phyloP scores from a whole-genome alignment of 192 early-diverging fungal species.

The Backusella liffmaniae region DNA sequence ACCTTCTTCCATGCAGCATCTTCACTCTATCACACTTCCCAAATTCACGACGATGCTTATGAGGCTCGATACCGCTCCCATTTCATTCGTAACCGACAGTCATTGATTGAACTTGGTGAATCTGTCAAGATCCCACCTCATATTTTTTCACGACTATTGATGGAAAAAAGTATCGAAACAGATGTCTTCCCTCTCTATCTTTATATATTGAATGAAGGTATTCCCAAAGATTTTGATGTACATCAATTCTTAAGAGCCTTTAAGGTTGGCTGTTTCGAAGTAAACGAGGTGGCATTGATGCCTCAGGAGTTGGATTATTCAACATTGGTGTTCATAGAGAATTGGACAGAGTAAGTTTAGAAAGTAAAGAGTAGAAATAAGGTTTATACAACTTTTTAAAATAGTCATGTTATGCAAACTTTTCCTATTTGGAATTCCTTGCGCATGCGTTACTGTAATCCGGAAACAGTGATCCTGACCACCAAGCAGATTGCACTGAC shows the following conservation, averaged over 20 bases:
- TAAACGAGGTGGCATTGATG: constrained; percentile 21
- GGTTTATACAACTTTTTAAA: not conserved
- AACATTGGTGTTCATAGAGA: constrained; percentile 25
- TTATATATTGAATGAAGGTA: constrained; percentile 24
- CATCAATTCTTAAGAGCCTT: constrained; percentile 33
- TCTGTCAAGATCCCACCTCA: constrained; percentile 48
- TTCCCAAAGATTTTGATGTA: constrained; percentile 21
- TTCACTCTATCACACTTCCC: not conserved
- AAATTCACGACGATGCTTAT: not conserved
- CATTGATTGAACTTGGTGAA: constrained; percentile 39
- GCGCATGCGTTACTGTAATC: not conserved
- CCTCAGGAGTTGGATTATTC: constrained; percentile 13
- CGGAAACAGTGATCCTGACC: not conserved
- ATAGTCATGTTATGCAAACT: constrained; percentile 26
- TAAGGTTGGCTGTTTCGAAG: constrained; percentile 25
- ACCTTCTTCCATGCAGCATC: constrained; percentile 23
- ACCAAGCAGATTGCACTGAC: constrained; percentile 24
- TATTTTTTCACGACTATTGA: constrained; percentile 49
- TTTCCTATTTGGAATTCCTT: constrained; percentile 22
- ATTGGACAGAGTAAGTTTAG: constrained; percentile 35
- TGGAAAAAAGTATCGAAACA: constrained; percentile 41
- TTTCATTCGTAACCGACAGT: constrained; percentile 17
- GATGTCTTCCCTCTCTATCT: constrained; percentile 35
- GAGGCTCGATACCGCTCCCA: not conserved
- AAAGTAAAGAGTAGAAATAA: not conserved